Percentiles rank a stretch among this genome's conserved stretches.
Conservation (phyloP, 2,329 filamentous ascomycete genomes). For the Calcarisporium arbuscula region DNA sequence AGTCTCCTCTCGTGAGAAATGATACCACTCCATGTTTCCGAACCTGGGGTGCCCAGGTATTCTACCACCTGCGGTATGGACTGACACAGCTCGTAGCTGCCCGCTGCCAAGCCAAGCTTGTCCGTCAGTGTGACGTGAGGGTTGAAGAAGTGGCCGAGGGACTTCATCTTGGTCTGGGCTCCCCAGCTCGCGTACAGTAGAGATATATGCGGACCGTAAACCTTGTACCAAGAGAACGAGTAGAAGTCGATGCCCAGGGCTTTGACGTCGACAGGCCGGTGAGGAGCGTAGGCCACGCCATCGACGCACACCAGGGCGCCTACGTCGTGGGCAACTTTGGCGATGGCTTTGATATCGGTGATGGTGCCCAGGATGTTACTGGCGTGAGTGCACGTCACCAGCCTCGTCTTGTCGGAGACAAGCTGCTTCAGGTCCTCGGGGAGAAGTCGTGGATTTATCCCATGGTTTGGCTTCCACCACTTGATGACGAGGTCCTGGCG, state of each 20-base stretch:
- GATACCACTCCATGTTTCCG: constrained; percentile 43
- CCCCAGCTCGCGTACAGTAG: constrained; percentile 58
- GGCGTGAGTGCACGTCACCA: constrained; percentile 68
- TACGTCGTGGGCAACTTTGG: constrained; percentile 42
- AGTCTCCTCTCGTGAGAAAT: constrained; percentile 54
- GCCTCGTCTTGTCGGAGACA: constrained; percentile 56
- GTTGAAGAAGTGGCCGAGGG: constrained; percentile 64
- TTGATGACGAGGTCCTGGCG: constrained; percentile 56
- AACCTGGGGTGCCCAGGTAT: constrained; percentile 46
- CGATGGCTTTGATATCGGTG: constrained; percentile 53
- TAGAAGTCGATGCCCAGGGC: constrained; percentile 69
- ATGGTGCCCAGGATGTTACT: constrained; percentile 70
- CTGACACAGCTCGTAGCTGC: constrained; percentile 64
- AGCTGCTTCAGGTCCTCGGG: constrained; percentile 50
- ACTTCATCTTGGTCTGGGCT: constrained; percentile 49
- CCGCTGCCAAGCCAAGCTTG: constrained; percentile 62
- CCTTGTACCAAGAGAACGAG: constrained; percentile 76
- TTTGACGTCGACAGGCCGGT: constrained; percentile 62
- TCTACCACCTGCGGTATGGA: constrained; percentile 53
- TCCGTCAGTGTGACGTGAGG: constrained; percentile 50
- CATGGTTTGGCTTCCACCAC: constrained; percentile 57
- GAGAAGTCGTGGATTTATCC: constrained; percentile 52
- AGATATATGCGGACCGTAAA: constrained; percentile 70
- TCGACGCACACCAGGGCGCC: constrained; percentile 63
- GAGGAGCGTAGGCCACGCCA: constrained; percentile 70